Evolutionary conservation across 2,329 filamentous ascomycete genomes (phyloP).

Genomic region (Proliferodiscus dingleyae): DNA sequence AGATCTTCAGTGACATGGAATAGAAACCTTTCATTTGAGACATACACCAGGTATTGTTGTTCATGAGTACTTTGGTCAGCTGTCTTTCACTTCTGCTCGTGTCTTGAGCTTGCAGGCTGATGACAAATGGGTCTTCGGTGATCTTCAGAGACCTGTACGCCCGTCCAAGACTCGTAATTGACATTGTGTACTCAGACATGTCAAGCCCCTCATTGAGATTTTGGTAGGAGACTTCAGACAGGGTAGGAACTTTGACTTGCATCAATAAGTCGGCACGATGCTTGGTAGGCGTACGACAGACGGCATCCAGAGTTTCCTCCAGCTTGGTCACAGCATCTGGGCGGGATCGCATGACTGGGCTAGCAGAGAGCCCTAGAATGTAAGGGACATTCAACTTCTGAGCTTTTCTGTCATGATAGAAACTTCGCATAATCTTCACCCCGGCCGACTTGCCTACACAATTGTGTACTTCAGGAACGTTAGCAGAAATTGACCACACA

Average conservation of each 20-base stretch:
- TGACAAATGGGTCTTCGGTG: conserved; percentile 54
- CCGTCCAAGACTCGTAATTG: conserved; percentile 18
- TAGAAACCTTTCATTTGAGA: conserved; percentile 53
- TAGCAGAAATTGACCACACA: background rate
- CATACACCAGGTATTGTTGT: conserved; percentile 46
- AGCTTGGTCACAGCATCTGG: conserved; percentile 23
- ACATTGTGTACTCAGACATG: conserved; percentile 9
- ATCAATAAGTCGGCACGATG: conserved; percentile 45
- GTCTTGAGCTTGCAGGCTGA: conserved; percentile 39
- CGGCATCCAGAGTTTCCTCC: conserved; percentile 53
- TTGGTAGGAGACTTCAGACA: conserved; percentile 20
- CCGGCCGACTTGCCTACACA: conserved; percentile 29
- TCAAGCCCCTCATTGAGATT: background rate
- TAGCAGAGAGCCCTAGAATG: conserved; percentile 31
- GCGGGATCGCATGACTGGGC: conserved; percentile 30
- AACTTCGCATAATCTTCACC: conserved; percentile 28
- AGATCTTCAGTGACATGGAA: conserved; percentile 46
- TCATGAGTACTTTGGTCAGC: conserved; percentile 38
- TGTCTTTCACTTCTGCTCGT: conserved; percentile 37
- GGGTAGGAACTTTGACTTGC: conserved; percentile 24
- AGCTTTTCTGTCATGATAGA: conserved; percentile 26
- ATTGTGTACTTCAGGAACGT: conserved; percentile 27
- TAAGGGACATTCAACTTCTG: conserved; percentile 18
- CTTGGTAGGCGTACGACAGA: conserved; percentile 50
- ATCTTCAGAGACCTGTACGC: conserved; percentile 47